These are phyloP conservation scores for Russula dissimulans DNA, from an alignment of 768 basidiomycete genomes.

Conservation along the genomic window DNA sequence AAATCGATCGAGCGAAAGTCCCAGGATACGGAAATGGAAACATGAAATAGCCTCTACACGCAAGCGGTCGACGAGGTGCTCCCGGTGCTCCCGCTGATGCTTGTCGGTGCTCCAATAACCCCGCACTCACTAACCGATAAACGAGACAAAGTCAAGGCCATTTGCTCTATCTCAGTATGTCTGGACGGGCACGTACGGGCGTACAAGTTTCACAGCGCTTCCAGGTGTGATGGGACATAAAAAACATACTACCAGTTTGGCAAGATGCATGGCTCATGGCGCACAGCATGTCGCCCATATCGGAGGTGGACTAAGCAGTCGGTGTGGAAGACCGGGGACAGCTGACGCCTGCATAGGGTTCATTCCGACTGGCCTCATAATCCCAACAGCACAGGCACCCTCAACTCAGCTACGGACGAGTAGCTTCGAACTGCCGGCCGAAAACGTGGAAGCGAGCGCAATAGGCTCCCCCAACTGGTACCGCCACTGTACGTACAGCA, in stretches of 20 bases:
- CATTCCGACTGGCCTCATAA: neutral
- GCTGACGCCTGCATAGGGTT: neutral
- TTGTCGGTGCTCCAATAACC: neutral
- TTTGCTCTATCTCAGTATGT: neutral
- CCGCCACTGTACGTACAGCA: neutral
- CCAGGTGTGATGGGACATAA: too few relatives aligned
- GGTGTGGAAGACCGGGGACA: too few relatives aligned
- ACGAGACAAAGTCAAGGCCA: neutral
- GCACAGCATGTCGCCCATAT: neutral
- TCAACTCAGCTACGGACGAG: neutral
- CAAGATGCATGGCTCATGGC: neutral
- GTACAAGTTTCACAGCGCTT: neutral
- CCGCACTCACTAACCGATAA: neutral
- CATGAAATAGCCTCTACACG: neutral
- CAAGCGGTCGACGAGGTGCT: neutral
- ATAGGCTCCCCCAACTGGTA: too few relatives aligned
- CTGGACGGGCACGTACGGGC: too few relatives aligned
- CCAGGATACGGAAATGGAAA: neutral
- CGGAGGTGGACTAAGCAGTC: neutral
- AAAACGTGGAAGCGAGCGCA: too few relatives aligned
- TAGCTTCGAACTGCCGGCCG: neutral
- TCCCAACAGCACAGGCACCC: neutral
- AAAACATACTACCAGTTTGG: neutral
- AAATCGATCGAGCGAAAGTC: neutral
- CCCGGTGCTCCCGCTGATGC: neutral